Base-by-base conservation (phyloP, 2,329 filamentous ascomycete genomes). In the Shiraia bambusicola region DNA sequence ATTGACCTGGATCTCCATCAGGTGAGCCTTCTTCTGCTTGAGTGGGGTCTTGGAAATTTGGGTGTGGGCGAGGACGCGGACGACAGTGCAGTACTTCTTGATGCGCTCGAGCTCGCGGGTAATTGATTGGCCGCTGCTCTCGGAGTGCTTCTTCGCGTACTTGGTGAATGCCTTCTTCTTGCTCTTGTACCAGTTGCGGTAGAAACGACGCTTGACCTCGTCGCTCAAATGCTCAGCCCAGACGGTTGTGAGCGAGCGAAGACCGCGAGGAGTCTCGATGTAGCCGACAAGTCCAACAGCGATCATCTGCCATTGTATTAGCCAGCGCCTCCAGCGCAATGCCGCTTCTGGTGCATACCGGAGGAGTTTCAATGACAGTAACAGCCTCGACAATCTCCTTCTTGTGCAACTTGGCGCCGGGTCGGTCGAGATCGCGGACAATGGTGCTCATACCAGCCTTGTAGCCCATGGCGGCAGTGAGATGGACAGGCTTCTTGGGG, bases 161-260 rank as follows among this genome's bases (percentile, higher is more conserved):
- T 95, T 96, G 83, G 93, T 98, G 83, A 98, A 98, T 54, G 93
- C 93, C 92, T 98, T 98, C 89, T 96, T 97, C 91, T 98, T 98
- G 84, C 85, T 90, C 87, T 95, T 95, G 88, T 98, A 98, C 93
- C 93, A 98, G 87, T 98, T 98, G 90, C 97, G 97, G 88, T 98
- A 98, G 89, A 98, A 98, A 74, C 93, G 88, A 71, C 93, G 88
- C 87, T 95, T 95, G 77, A 98, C 74, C 81, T 97, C 93, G 77
- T 98, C 93, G 78, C 87, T 88, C 77, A 98, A 78, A 77, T 98
- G 93, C 85, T 97, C 93, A 72, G 93, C 93, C 93, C 93, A 98
- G 74, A 98, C 89, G 72, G 93, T 97, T 75, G 91, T 96, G 77
- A 98, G 90, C 62, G 93, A 98, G 76, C 93, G 92, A 71, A 98